Evolutionary conservation across 2,329 filamentous ascomycete genomes (phyloP).

Genomic region (Epichloe gansuensis): DNA sequence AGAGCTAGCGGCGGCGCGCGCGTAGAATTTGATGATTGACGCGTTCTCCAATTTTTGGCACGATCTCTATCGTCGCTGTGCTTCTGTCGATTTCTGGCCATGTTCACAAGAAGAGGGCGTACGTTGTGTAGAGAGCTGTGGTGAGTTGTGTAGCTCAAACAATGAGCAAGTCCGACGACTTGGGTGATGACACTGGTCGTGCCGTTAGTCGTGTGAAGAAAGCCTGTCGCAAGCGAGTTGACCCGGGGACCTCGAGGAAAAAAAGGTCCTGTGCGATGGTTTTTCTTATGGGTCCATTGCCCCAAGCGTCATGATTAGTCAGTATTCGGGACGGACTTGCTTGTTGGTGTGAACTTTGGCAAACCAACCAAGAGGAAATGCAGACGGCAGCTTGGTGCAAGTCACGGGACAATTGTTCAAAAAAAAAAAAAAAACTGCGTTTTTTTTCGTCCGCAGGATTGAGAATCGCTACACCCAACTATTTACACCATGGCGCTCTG

Average conservation of each 20-base stretch:
- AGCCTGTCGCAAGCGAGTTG: background rate
- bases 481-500: too few species aligned
- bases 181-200: background rate
- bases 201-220: background rate
- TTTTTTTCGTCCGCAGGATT: too few species aligned
- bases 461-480: too few species aligned
- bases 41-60: slow-evolving; percentile 2
- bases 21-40: slow-evolving; percentile 5
- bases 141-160: background rate
- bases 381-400: too few species aligned
- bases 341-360: too few species aligned
- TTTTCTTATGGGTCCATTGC: background rate
- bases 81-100: slow-evolving; percentile 5
- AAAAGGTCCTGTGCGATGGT: background rate
- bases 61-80: slow-evolving; percentile 6
- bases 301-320: slow-evolving; percentile 1
- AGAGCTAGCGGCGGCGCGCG: slow-evolving; percentile 4
- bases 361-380: too few species aligned
- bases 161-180: background rate
- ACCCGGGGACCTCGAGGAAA: background rate
- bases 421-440: too few species aligned
- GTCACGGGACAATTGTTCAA: too few species aligned
- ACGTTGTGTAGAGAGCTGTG: background rate
- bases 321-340: background rate
- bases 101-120: background rate